Base-by-base conservation (phyloP, 306 rosid species). In the Datisca glomerata region DNA sequence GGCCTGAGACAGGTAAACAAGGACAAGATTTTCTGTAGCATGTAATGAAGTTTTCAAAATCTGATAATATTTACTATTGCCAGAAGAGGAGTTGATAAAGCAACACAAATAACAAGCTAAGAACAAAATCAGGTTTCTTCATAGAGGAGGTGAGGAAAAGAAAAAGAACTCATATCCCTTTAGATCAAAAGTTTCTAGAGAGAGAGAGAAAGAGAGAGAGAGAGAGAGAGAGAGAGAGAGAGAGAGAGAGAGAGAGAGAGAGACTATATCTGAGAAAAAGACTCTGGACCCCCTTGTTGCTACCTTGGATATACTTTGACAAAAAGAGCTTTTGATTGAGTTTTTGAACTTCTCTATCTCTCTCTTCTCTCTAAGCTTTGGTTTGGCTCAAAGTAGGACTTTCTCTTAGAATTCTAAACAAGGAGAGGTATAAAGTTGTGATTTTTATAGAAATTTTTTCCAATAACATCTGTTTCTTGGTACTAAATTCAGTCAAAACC, bases 21-120 rank as follows among this genome's bases (percentile, higher is more conserved):
- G 69, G 66, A 71, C 79, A 66, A 67, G 57, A 58, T 49, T 74
- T 68, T 72, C 47, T 53, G 71, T 39, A 37, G 64, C 72, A 45
- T 49, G 25, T 18, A 40, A 50, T 62, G 64, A 63, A 70, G n/a
- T n/a, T 59, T 58, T 50, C 64, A 45, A 44, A 66, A 55, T 41
- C 50, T 50, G 47, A 64, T 42, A 45, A 53, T 29, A 61, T 59
- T 67, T 53, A 60, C 63, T 21, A 24, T n/a, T n/a, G n/a, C n/a
- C 32, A 47, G 45, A 53, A 38, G 49, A 48, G 49, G 18, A 18
- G 51, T 43, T 70, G 60, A 48, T 46, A 58, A 57, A 65, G 70
- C 52, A 50, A 53, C 51, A 37, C 60, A 45, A 16, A 19, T 24
- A 25, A 21, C 34, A 13, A 60, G 60, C 64, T 61, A 55, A 48